Base-by-base conservation (phyloP, 169 alveolate species). In the Cryptosporidium parvum region DNA sequence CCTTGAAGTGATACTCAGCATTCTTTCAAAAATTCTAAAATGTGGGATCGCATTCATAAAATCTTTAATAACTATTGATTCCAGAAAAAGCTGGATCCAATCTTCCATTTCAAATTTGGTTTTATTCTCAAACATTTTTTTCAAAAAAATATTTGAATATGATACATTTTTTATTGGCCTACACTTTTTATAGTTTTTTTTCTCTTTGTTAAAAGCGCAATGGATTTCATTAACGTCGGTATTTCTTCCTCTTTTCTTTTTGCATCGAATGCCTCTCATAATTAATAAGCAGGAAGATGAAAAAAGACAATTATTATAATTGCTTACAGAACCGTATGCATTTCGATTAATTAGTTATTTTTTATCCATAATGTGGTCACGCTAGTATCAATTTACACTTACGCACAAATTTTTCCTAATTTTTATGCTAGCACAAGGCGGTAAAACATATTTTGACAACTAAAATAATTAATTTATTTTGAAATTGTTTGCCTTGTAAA, bases 1-100 rank as follows among this genome's bases (percentile, higher is more conserved):
- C 67, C n/a, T 80, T 26, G 89, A 80, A 26, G 70, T 39, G n/a
- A 59, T 61, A 59, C 75, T 80, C n/a, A 80, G 16, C 89, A 80
- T 80, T 65, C 59, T 80, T 53, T 80, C 89, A 80, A 80, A 80
- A 23, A 65, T 44, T 39, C 75, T 61, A 12, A 80, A 80, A 33
- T 80, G 68, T 62, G 89, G 89, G 35, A 80, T 80, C 21, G 61
- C 23, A 39, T 45, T 61, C 53, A 23, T 80, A 59, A 80, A 59
- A 8, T 65, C 89, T 14, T 42, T 65, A 44, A 80, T 65, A 21
- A 31, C n/a, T n/a, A 80, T 42, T 35, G 89, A 59, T 26, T 65
- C 31, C 23, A 12, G 8, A 39, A 80, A 80, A 12, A 80, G 44
- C 26, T 62, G 53, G 29, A 61, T 29, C 89, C 89, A 80, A 42